Conservation (phyloP, 768 basidiomycete genomes). For the Pleurotus tuber-regium region DNA sequence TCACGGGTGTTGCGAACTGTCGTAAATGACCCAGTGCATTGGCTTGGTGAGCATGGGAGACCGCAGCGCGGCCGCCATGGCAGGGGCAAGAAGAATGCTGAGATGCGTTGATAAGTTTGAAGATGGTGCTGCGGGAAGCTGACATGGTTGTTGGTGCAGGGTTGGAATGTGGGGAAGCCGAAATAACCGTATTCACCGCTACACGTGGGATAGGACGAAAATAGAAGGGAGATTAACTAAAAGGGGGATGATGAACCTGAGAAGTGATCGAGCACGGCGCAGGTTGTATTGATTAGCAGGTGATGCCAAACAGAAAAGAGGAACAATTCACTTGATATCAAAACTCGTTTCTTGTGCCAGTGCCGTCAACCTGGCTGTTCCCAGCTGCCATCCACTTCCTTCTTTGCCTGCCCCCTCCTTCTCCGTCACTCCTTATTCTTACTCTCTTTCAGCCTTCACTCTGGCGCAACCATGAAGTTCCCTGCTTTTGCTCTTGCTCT, state of each 20-base stretch:
- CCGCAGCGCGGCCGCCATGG: constrained; percentile 57
- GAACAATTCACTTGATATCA: constrained; percentile 12
- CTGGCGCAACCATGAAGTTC: constrained; percentile 38
- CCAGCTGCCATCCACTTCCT: constrained; percentile 11
- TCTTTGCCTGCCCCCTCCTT: constrained; percentile 16
- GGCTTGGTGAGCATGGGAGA: constrained; percentile 36
- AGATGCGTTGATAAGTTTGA: constrained; percentile 72
- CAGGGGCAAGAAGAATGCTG: constrained; percentile 79
- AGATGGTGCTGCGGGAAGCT: constrained; percentile 57
- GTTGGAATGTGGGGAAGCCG: constrained; percentile 12
- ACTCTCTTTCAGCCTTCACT: constrained; percentile 22
- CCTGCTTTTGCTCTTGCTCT: constrained; percentile 33
- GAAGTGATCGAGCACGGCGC: neutral
- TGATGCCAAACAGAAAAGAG: constrained; percentile 18
- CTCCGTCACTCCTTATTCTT: constrained; percentile 18
- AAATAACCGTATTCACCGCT: neutral
- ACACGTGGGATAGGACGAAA: neutral
- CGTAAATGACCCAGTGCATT: constrained; percentile 61
- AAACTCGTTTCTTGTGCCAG: constrained; percentile 6
- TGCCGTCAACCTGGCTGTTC: constrained; percentile 1
- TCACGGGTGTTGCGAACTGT: constrained; percentile 75
- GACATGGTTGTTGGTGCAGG: constrained; percentile 34
- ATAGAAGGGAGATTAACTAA: constrained; percentile 1
- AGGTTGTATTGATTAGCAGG: constrained; percentile 12
- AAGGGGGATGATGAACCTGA: neutral